These are phyloP conservation scores for Saccharomyces hybrid DNA, from an alignment of 1,139 yeast genomes.

Conservation along the genomic window DNA sequence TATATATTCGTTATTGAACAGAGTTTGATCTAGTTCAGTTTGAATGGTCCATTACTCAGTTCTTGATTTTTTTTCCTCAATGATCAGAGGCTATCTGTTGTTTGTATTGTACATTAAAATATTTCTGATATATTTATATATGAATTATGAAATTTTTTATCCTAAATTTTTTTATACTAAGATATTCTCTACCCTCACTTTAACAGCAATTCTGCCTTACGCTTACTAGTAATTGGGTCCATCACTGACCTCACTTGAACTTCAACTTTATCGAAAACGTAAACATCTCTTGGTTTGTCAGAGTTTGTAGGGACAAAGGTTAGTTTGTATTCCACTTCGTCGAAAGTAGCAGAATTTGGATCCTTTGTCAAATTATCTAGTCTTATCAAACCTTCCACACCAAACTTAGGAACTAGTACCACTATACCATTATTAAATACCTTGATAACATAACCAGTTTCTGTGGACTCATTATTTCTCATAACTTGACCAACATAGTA, in stretches of 20 bases:
- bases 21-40: too few relatives aligned
- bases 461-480: constrained; percentile 64
- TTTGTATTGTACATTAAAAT: not conserved
- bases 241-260: constrained; percentile 76
- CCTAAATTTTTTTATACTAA: not conserved
- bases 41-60: too few relatives aligned
- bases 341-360: constrained; percentile 54
- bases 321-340: constrained; percentile 71
- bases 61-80: not conserved
- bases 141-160: not conserved
- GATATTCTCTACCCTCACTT: constrained; percentile 29
- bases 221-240: constrained; percentile 85
- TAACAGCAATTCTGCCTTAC: constrained; percentile 74
- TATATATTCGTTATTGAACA: too few relatives aligned
- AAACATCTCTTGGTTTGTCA: constrained; percentile 44
- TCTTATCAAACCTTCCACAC: constrained; percentile 88
- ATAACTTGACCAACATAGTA: constrained; percentile 97
- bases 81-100: not conserved
- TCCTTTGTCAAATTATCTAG: constrained; percentile 66
- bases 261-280: constrained; percentile 77
- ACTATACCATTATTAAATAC: constrained; percentile 93
- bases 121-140: not conserved
- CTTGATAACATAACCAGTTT: constrained; percentile 87
- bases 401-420: constrained; percentile 92
- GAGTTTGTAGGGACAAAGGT: constrained; percentile 42